phyloP scores from a whole-genome alignment of 2,329 filamentous ascomycete genomes.

The Aspergillus vadensis region DNA sequence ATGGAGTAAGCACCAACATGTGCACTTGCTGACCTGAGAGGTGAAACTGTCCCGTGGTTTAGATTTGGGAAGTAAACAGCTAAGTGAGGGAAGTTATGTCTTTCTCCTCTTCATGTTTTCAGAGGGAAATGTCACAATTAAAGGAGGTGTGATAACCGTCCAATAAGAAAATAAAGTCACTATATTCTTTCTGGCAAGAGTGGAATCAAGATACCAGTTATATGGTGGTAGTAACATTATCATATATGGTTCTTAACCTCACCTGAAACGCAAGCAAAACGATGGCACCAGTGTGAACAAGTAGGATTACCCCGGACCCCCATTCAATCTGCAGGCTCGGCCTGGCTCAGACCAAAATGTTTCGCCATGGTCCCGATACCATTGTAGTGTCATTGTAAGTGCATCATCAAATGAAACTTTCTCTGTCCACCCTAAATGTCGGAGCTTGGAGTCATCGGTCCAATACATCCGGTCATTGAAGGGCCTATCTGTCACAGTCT shows the following conservation, averaged over 20 bases:
- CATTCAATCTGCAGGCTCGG: background rate
- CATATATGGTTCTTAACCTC: background rate
- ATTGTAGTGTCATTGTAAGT: slow-evolving; percentile 60
- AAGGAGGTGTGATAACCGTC: no score
- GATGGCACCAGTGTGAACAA: background rate
- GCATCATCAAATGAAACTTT: slow-evolving; percentile 67
- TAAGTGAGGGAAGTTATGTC: no score
- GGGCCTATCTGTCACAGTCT: slow-evolving; percentile 74
- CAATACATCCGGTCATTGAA: slow-evolving; percentile 77
- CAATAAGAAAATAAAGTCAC: no score
- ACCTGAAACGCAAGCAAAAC: background rate
- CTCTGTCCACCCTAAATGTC: slow-evolving; percentile 69
- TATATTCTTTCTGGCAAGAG: no score
- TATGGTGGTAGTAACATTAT: no score
- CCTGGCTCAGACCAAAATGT: background rate
- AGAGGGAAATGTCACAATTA: no score
- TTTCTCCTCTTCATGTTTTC: no score
- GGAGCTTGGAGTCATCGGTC: slow-evolving; percentile 69
- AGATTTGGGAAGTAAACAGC: no score
- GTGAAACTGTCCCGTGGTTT: no score
- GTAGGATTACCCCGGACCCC: background rate
- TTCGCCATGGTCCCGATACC: background rate
- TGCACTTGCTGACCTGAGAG: no score
- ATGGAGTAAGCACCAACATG: no score
- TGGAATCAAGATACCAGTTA: no score